phyloP scores from a whole-genome alignment of 306 rosid genomes.

The Cucurbita moschata region DNA sequence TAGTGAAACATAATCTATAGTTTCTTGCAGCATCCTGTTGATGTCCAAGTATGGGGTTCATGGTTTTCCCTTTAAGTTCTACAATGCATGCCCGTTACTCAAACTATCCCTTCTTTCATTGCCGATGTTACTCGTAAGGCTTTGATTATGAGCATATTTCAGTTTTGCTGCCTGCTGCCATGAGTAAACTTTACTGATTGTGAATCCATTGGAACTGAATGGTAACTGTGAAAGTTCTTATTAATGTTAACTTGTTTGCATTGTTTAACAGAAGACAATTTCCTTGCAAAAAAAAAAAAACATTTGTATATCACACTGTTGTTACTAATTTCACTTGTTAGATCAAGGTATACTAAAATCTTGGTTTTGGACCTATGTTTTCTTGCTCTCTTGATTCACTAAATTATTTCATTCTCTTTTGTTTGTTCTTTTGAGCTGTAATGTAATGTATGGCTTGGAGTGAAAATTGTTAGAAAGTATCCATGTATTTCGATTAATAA shows the following conservation, averaged over 20 bases:
- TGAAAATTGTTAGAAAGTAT: no score
- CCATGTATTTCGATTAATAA: no score
- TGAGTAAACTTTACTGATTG: not conserved
- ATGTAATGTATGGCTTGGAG: not conserved
- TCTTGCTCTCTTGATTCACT: not conserved
- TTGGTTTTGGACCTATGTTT: not conserved
- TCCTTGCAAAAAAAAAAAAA: not conserved
- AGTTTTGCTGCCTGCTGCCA: not conserved
- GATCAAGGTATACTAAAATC: not conserved
- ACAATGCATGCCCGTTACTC: not conserved
- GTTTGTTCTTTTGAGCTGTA: not conserved
- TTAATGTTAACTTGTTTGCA: not conserved
- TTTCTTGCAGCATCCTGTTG: not conserved
- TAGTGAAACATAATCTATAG: not conserved
- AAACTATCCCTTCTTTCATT: not conserved
- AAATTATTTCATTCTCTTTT: not conserved
- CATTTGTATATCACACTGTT: not conserved
- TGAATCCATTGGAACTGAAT: not conserved
- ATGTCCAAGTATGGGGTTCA: not conserved
- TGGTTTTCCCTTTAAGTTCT: not conserved
- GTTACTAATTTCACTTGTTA: not conserved
- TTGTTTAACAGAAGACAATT: not conserved
- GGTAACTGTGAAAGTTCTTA: not conserved
- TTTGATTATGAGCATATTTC: not conserved
- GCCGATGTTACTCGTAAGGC: not conserved